Base-by-base conservation (phyloP, 805 yeast genomes). In the Hemisphaericaspora nanyangensis region DNA sequence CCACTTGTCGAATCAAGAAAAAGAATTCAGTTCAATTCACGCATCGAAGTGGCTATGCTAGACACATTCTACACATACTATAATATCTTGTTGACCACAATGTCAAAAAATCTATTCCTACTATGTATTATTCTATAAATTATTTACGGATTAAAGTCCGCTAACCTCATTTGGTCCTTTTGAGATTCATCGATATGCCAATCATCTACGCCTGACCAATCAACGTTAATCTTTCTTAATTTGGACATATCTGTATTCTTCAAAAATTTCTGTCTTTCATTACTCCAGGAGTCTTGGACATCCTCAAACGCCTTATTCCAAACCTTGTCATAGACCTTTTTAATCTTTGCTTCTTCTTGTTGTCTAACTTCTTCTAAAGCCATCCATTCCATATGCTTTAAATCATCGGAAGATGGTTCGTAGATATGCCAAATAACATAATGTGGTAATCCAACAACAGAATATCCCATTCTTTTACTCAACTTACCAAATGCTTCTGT, bases 401-500 rank as follows among this genome's bases (percentile, higher is more conserved):
- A 71, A 68, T 91, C 98, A 60, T 90, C 97, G 18, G 82, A 79
- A 15, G 95, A 84, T 18, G 98, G 98, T 68, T 91, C 98, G 63
- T 91, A 91, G 48, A 87, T 82, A 61, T 89, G 96, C 98, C 98
- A 91, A 39, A 91, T 84, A 25, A 88, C 95, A 59, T 91, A 91
- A 64, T 91, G 96, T 10, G 96, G 95, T 51, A 91, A 72, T 0
- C 98, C 98, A 44, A 82, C 74, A 17, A 91, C 97, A 17, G 81
- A 72, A 58, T 76, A 86, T 4, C 91, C 90, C 95, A 91, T 87
- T 46, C 82, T 70, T 49, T 86, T 82, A 50, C 87, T 79, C 71
- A 91, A 72, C 56, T 86, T 89, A 32, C 95, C 99, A 61, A 93
- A 91, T 0, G 95, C 98, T 63, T 93, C 98, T 2, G 98, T 91